These are phyloP conservation scores for Akebia trifoliata DNA, from an alignment of 164 flowering plant genomes.

Conservation along the genomic window DNA sequence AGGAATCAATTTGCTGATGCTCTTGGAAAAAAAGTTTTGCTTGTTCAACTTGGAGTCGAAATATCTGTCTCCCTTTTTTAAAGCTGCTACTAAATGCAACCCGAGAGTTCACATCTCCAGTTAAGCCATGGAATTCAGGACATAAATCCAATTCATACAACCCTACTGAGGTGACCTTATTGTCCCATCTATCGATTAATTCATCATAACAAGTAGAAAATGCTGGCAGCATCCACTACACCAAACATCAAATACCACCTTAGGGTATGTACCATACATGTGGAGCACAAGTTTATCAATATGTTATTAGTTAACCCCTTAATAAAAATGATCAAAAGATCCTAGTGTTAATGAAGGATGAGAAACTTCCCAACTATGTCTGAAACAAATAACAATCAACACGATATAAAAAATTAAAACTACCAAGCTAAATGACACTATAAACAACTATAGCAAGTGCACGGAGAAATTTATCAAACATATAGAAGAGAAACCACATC, in stretches of 20 bases:
- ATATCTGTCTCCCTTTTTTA: not conserved
- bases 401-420: too few species aligned
- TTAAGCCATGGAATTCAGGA: not conserved
- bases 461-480: too few species aligned
- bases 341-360: too few species aligned
- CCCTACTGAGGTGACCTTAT: not conserved
- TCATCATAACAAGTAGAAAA: not conserved
- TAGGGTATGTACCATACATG: not conserved
- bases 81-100: conserved; percentile 1
- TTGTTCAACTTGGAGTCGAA: not conserved
- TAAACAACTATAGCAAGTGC: too few species aligned
- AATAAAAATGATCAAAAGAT: too few species aligned
- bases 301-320: too few species aligned
- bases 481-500: too few species aligned
- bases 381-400: too few species aligned
- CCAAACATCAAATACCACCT: not conserved
- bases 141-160: not conserved
- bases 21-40: not conserved
- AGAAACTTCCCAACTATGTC: too few species aligned
- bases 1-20: too few species aligned
- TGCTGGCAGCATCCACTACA: not conserved
- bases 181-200: not conserved
- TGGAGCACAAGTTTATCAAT: too few species aligned
- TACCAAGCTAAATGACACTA: too few species aligned
- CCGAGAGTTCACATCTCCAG: not conserved